Base-by-base conservation (phyloP, 768 basidiomycete genomes). In the Psilocybe cyanescens region DNA sequence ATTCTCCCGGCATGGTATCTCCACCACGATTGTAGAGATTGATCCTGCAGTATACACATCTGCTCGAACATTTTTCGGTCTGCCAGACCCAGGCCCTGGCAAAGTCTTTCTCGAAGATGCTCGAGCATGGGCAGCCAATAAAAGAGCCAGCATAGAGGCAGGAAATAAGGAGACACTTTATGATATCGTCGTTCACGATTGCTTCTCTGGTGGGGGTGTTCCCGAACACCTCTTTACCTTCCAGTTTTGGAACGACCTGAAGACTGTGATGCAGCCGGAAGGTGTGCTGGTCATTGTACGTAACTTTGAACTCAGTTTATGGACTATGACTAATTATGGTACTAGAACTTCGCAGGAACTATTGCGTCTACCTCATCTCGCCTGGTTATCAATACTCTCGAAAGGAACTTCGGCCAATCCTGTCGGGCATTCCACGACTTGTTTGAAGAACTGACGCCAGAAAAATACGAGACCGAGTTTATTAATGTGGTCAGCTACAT, bases 201-300 rank as follows among this genome's bases (percentile, higher is more conserved):
- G 92, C 69, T 98, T 97, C 72, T 94, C 95, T 8, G 97, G 96
- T 8, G 97, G 97, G 3, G 87, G 86, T n/a, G 88, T 98, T 2
- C 95, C 97, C 0, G 78, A 87, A 39, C 89, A 94, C 68, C 76
- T 98, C 55, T 98, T 91, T 75, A 92, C 95, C 0, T 44, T 83
- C 31, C 89, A 95, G 66, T 96, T 96, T 70, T 97, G 94, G 92
- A 65, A 79, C 24, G 86, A 88, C 56, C 70, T 97, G 55, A 88
- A 85, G 67, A 68, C 72, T 2, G 71, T 88, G 17, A 82, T 97
- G 74, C 79, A 83, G 11, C 78, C 84, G 3, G 86, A 92, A 50
- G 96, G 91, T 3, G 79, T 95, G 14, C 72, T 97, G 12, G 94
- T 87, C 17, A 87, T 97, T 66, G 95, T 95, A 65, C 48, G 45